Percentiles rank a stretch among this genome's conserved stretches.
These are phyloP conservation scores for Fusarium sarcochroum DNA, from an alignment of 2,329 filamentous ascomycete species.

Conservation along the genomic window DNA sequence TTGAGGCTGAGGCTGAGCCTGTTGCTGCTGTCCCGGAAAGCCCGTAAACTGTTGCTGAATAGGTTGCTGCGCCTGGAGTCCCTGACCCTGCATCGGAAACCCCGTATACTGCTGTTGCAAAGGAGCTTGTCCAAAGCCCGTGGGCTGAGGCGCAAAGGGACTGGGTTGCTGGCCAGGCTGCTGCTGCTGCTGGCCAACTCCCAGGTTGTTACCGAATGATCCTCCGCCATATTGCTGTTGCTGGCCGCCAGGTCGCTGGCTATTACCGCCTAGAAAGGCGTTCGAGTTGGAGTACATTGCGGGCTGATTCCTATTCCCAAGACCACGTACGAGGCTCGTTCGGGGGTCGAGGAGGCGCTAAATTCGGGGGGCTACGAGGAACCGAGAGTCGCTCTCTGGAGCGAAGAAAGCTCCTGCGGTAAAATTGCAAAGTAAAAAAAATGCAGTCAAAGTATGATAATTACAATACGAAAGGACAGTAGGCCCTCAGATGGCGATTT, in stretches of 20 bases:
- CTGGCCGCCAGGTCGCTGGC: slow-evolving; percentile 75
- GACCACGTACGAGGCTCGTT: slow-evolving; percentile 36
- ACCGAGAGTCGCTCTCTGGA: slow-evolving; percentile 11
- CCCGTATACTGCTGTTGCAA: slow-evolving; percentile 73
- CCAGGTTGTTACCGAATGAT: slow-evolving; percentile 60
- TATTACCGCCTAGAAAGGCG: slow-evolving; percentile 85
- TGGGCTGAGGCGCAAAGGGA: slow-evolving; percentile 71
- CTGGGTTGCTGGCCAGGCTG: slow-evolving; percentile 65
- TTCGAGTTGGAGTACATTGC: slow-evolving; percentile 92
- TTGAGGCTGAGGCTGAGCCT: slow-evolving; percentile 63
- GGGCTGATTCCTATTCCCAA: slow-evolving; percentile 26
- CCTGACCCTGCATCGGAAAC: slow-evolving; percentile 67
- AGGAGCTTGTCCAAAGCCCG: slow-evolving; percentile 68
- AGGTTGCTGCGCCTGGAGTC: slow-evolving; percentile 70
- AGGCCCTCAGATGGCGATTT: slow-evolving; percentile 32
- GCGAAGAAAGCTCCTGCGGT: slow-evolving; percentile 23
- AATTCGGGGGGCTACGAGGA: slow-evolving; percentile 38
- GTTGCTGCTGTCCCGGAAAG: slow-evolving; percentile 62
- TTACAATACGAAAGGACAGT: slow-evolving; percentile 40
- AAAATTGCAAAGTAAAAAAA: slow-evolving; percentile 5
- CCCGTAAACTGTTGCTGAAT: slow-evolving; percentile 79
- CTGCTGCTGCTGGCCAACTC: slow-evolving; percentile 61
- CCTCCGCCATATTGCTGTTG: slow-evolving; percentile 64
- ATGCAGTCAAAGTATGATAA: slow-evolving; percentile 34
- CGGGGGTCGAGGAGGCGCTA: slow-evolving; percentile 33